Conservation (phyloP, 306 rosid genomes). For the Pyrus bretschneideri region DNA sequence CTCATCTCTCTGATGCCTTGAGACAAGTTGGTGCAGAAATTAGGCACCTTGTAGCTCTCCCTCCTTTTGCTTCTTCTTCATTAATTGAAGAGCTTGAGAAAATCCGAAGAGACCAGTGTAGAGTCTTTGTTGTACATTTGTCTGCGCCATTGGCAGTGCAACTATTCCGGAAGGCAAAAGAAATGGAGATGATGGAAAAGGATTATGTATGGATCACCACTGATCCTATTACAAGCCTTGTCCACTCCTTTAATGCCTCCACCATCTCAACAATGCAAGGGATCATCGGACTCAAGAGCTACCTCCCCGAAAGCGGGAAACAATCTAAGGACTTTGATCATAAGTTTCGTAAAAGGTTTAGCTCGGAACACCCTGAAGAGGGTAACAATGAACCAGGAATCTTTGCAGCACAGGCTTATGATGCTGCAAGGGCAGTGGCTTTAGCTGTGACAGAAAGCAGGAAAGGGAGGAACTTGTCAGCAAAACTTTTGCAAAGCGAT, state of each 20-base stretch:
- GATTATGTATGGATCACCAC: conserved; percentile 54
- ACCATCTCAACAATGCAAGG: conserved; percentile 42
- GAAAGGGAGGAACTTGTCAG: conserved; percentile 9
- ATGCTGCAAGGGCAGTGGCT: conserved; percentile 33
- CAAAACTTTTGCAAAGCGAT: conserved; percentile 17
- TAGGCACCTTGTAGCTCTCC: conserved; percentile 19
- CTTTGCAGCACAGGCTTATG: conserved; percentile 42
- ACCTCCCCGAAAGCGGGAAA: conserved; percentile 6
- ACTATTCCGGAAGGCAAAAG: conserved; percentile 29
- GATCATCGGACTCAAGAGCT: conserved; percentile 38
- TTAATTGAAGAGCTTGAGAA: conserved; percentile 31
- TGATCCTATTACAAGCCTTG: conserved; percentile 37
- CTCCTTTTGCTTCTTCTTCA: conserved; percentile 31
- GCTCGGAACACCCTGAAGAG: conserved; percentile 26
- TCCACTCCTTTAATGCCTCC: conserved; percentile 43
- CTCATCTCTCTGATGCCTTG: conserved; percentile 28
- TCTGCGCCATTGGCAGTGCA: conserved; percentile 27
- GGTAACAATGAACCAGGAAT: conserved; percentile 35
- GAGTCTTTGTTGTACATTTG: conserved; percentile 37
- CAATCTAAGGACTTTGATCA: conserved; percentile 10
- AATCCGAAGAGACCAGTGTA: conserved; percentile 24
- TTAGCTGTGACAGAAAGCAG: conserved; percentile 26
- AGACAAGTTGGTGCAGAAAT: conserved; percentile 19
- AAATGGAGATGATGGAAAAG: conserved; percentile 42
- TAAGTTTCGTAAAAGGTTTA: conserved; percentile 21